Conservation (phyloP, 2,329 filamentous ascomycete species). For the Aspergillus ochraceus region DNA sequence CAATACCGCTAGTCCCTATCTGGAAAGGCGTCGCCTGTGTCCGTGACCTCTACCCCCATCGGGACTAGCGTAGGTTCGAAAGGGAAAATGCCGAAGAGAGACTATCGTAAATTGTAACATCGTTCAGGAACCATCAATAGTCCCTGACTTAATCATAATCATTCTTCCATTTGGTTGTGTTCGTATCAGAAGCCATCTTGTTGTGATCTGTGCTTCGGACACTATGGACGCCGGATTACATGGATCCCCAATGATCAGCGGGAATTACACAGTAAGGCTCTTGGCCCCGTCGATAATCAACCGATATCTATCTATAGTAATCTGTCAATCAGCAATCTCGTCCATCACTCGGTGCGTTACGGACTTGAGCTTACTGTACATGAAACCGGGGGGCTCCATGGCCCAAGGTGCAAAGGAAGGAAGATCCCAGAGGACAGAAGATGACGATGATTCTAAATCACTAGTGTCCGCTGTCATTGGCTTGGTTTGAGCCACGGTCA, state of each 20-base stretch:
- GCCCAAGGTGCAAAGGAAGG: background rate
- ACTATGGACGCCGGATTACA: too few relatives aligned
- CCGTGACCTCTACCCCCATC: background rate
- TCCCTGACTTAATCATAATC: too few relatives aligned
- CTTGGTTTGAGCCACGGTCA: conserved; percentile 2
- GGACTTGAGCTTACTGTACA: background rate
- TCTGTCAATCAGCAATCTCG: too few relatives aligned
- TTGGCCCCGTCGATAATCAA: too few relatives aligned
- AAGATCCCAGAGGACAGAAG: background rate
- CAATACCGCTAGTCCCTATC: background rate
- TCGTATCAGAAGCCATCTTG: too few relatives aligned
- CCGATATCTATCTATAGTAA: background rate
- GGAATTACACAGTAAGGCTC: too few relatives aligned
- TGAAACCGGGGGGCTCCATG: background rate
- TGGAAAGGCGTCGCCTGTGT: background rate
- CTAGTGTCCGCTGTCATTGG: conserved; percentile 3
- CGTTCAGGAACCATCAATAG: too few relatives aligned
- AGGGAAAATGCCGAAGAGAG: background rate
- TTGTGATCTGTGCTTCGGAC: too few relatives aligned
- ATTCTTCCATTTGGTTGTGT: too few relatives aligned
- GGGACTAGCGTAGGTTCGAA: background rate
- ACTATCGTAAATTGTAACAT: background rate
- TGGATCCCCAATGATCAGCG: too few relatives aligned
- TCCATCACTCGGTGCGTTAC: too few relatives aligned
- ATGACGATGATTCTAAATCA: background rate